Base-by-base conservation (phyloP, 805 yeast species). In the Metschnikowia anglica region DNA sequence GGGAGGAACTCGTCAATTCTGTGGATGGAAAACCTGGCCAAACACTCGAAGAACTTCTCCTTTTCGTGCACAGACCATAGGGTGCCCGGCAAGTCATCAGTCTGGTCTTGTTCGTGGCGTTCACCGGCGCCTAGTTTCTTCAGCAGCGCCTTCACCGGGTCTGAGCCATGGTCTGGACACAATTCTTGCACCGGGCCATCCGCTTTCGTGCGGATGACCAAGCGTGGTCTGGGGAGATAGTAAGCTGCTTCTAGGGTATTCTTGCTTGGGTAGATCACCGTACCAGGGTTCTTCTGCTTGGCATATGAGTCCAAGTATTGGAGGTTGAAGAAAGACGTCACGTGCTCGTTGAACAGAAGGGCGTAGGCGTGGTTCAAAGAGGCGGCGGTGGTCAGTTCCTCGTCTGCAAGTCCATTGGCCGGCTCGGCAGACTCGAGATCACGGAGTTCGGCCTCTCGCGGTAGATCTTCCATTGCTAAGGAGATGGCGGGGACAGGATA, bases 51-150 rank as follows among this genome's bases (percentile, higher is more conserved):
- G 56, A 81, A 81, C 11, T 42, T 29, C 16, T 74, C 76, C 49
- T 81, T 80, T 41, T 81, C 85, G 1, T 44, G 41, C 0, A 54
- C 43, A 1, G 69, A 54, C 86, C 86, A 80, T 15, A 47, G 37
- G 5, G 65, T 53, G 0, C 78, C 77, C 13, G 62, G 57, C 11
- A 50, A 33, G 4, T 18, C 10, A 11, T 20, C 30, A 13, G 24
- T 30, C 7, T 18, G 21, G 13, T 23, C 37, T 20, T 12, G 24
- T 34, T 29, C 27, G 2, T 20, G 28, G 13, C 20, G 37, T 26
- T 4, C 9, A 4, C 6, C 16, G 5, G 10, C 17, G 27, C 11
- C 26, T 7, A 33, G 21, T 3, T 15, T n/a, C 10, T 13, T 17
- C 18, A 17, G 18, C 20, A 17, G 20, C 11, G 31, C 18, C 18